Conservation (phyloP, 805 yeast species). For the Sporopachydermia lactativora region DNA sequence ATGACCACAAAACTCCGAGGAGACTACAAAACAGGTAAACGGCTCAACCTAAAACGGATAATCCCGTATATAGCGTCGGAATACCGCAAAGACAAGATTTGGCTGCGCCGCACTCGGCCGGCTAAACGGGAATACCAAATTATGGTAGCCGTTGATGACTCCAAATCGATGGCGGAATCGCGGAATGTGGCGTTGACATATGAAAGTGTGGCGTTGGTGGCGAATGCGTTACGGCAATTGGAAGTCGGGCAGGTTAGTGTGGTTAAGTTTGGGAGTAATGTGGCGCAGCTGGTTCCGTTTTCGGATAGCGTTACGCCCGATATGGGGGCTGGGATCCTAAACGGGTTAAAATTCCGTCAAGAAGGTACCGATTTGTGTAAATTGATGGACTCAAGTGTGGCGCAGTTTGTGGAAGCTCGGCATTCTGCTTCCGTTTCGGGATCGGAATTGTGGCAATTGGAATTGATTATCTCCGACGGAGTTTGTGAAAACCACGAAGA, state of each 20-base stretch:
- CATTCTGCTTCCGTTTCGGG: constrained; percentile 25
- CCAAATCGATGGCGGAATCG: constrained; percentile 94
- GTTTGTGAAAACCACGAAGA: constrained; percentile 90
- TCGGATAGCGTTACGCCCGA: constrained; percentile 73
- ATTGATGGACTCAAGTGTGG: constrained; percentile 58
- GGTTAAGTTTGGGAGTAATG: constrained; percentile 78
- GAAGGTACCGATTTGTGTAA: constrained; percentile 70
- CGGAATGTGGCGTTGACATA: constrained; percentile 83
- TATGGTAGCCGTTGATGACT: constrained; percentile 95
- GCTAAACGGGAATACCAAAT: constrained; percentile 94
- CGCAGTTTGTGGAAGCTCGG: constrained; percentile 51
- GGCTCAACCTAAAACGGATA: constrained; percentile 93
- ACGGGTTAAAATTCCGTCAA: constrained; percentile 84
- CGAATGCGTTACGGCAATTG: constrained; percentile 83
- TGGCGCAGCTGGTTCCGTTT: constrained; percentile 80
- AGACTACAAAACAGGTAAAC: constrained; percentile 93
- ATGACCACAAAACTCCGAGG: constrained; percentile 90
- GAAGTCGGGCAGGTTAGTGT: constrained; percentile 90
- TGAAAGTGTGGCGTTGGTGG: constrained; percentile 85
- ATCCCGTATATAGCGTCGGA: constrained; percentile 97
- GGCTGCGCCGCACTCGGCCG: constrained; percentile 96
- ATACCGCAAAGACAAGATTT: constrained; percentile 92
- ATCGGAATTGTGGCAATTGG: constrained; percentile 77
- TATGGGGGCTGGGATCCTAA: constrained; percentile 73
- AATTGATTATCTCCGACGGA: constrained; percentile 91